Evolutionary conservation across 139 green algal genomes (phyloP), one percentile per base, ranked within the genome.

Genomic region (Chlamydomonas schloesseri): DNA sequence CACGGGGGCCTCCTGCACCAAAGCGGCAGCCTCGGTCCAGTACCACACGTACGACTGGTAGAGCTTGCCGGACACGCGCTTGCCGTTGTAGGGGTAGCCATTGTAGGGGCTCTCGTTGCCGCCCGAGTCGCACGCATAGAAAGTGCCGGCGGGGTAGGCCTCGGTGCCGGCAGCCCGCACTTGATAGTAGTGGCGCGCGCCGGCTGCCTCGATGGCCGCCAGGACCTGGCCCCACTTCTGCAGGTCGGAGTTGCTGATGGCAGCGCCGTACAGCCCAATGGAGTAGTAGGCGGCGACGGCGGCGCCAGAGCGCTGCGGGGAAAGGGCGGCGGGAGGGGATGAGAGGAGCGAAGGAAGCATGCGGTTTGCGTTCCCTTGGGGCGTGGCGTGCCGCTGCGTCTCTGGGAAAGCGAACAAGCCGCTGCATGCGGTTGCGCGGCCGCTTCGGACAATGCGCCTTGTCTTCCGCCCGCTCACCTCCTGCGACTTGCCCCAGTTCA

Each of bases 1-100:
- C 3, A 82, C 58, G 26, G 58, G 5, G 5, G 55, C 34, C 75
- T 82, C 75, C 26, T 50, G 42, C n/a, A 69, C 50, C 53, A 55
- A 55, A 10, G 34, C 34, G 0, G 29, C 75, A 8, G 58, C 34
- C 23, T 71, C 34, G 10, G 75, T 82, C 34, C 37, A 9, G 34
- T 60, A 71, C 3, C 15, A 18, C 2, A 72, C 57, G 4, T 2
- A 31, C 46, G 47, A 24, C 46, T 80, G 73, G 46, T 68, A 80
- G 11, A 80, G 29, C 73, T 80, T 80, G 73, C 73, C 73, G 4
- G 73, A 29, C 29, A 80, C 73, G 31, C 73, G 73, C 73, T 80
- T 80, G 47, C 73, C 73, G 28, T 80, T 23, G 31, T 18, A 55
- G 53, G 37, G 23, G n/a, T 69, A 81, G 23, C 73, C 73, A 9